phyloP scores from a whole-genome alignment of 192 early-diverging fungal genomes.

The Coemansia furcata region DNA sequence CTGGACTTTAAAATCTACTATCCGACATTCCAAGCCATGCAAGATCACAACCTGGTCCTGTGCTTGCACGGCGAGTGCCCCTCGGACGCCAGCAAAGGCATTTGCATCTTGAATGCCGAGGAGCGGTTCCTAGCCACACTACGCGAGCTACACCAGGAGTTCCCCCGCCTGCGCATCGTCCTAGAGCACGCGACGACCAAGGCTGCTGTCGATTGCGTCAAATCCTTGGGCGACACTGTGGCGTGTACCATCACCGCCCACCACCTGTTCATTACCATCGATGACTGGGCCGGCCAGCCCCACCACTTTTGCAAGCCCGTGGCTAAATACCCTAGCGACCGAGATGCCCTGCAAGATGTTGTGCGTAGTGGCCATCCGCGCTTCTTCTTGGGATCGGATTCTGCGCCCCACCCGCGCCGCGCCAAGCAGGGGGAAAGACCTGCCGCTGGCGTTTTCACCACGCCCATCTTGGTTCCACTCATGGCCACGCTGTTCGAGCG shows the following conservation, averaged over 20 bases:
- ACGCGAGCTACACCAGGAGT: slow-evolving; percentile 78
- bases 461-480: slow-evolving; percentile 79
- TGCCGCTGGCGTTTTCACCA: slow-evolving; percentile 93
- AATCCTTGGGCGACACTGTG: slow-evolving; percentile 86
- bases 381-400: slow-evolving; percentile 97
- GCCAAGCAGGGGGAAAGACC: slow-evolving; percentile 77
- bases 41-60: slow-evolving; percentile 88
- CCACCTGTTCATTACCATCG: slow-evolving; percentile 85
- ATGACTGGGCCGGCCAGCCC: slow-evolving; percentile 97
- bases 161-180: slow-evolving; percentile 93
- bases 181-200: slow-evolving; percentile 95
- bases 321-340: slow-evolving; percentile 91
- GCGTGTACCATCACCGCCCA: slow-evolving; percentile 96
- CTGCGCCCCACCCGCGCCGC: slow-evolving; percentile 87
- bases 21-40: slow-evolving; percentile 92
- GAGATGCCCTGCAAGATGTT: slow-evolving; percentile 80
- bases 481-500: slow-evolving; percentile 86
- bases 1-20: slow-evolving; percentile 74
- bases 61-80: slow-evolving; percentile 97
- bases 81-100: slow-evolving; percentile 75
- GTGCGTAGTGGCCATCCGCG: slow-evolving; percentile 85
- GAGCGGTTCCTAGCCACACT: slow-evolving; percentile 86
- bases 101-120: slow-evolving; percentile 96
- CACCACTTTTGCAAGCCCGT: slow-evolving; percentile 99
- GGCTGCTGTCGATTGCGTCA: slow-evolving; percentile 90